Percentiles rank a stretch among this genome's conserved stretches.
phyloP scores from a whole-genome alignment of 2,329 filamentous ascomycete genomes.

The Graphiopsis chlorocephala region DNA sequence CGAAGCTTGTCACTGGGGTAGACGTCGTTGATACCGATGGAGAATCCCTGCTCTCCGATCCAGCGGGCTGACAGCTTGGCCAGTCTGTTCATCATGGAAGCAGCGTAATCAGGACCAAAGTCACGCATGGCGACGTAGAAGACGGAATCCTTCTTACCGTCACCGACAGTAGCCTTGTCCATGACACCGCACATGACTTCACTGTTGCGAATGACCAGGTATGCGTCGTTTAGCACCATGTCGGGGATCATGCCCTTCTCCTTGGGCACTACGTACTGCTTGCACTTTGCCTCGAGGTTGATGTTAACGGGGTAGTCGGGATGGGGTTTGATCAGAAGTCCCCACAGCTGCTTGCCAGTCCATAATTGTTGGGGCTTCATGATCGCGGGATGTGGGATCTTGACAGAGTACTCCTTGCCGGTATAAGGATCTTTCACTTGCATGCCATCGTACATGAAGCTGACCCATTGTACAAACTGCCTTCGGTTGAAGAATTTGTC shows the following conservation, averaged over 20 bases:
- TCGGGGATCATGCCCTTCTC: conserved; percentile 68
- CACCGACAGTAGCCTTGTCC: conserved; percentile 97
- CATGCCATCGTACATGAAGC: conserved; percentile 86
- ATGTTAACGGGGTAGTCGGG: conserved; percentile 76
- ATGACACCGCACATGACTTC: conserved; percentile 96
- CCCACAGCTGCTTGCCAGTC: conserved; percentile 98
- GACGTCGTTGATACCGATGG: conserved; percentile 92
- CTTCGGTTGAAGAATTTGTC: conserved; percentile 89
- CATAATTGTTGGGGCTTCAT: conserved; percentile 82
- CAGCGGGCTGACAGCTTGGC: conserved; percentile 86
- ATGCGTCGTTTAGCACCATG: conserved; percentile 71
- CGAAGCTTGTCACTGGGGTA: conserved; percentile 74
- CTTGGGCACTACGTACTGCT: conserved; percentile 67
- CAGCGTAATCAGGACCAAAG: conserved; percentile 85
- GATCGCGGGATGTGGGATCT: conserved; percentile 82
- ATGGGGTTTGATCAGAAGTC: conserved; percentile 85
- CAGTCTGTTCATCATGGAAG: conserved; percentile 87
- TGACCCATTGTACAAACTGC: conserved; percentile 84
- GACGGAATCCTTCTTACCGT: conserved; percentile 95
- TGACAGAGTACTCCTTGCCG: conserved; percentile 60
- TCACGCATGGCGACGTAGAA: conserved; percentile 97
- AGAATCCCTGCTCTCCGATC: conserved; percentile 89
- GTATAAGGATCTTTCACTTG: conserved; percentile 47
- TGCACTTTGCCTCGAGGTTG: conserved; percentile 90
- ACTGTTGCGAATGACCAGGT: conserved; percentile 90